Evolutionary conservation across 345 rosid species (phyloP), one percentile per base, ranked within the genome.

Genomic region (Pugionium dolabratum): DNA sequence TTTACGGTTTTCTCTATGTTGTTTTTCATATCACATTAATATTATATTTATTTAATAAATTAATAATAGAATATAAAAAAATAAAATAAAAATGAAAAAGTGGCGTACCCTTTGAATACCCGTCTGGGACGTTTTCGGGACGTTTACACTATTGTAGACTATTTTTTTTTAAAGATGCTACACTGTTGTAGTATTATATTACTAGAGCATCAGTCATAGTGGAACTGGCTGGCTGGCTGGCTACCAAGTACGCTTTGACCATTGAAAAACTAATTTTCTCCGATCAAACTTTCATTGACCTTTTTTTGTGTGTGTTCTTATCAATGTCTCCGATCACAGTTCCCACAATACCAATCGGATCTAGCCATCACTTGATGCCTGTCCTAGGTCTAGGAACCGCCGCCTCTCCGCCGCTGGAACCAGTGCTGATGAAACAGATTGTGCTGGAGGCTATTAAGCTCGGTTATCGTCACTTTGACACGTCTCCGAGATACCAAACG

Each of bases 401-500:
- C 1, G 62, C 71, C 7, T 48, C 57, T 43, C 71, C 75, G 1
- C 72, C 71, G 2, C 79, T 70, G 3, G 74, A 69, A 34, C 53
- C 71, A 0, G 31, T 52, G 6, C 26, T 41, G 10, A 40, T 80
- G 27, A 75, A 71, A 51, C 8, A 18, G 36, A 58, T 78, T 1
- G 34, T 84, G 18, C 35, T 83, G 0, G 75, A 79, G 1, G 84
- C 86, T 2, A 77, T 86, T 44, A 69, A 56, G 65, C 64, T 69
- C 1, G 90, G 97, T 3, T 87, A 80, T 67, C 73, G 97, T 33
- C 97, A 90, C 59, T 87, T 87, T 9, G 97, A 90, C 64, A 90
- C 89, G 0, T 86, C 97, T 5, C 55, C 83, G 0, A 3, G 65
- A 10, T 87, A 87, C 49, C 73, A 58, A 1, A 54, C 90, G 0